phyloP scores from a whole-genome alignment of 148 eudicot genomes.

The Cornus kousa region DNA sequence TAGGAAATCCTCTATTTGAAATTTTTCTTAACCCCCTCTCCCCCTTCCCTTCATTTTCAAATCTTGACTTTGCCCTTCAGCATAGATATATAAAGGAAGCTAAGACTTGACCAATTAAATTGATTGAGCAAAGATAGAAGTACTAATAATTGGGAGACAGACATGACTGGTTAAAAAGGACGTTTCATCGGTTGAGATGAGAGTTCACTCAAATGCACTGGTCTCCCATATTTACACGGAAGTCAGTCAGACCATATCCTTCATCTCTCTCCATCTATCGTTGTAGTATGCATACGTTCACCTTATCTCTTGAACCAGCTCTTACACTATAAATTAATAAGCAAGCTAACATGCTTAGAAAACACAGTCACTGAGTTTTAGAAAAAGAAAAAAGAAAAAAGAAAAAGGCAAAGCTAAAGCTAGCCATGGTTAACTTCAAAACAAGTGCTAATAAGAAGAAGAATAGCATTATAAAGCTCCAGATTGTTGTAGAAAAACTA shows the following conservation, averaged over 20 bases:
- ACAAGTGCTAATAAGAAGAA: conserved; percentile 22
- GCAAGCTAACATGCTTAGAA: background rate
- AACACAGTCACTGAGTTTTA: background rate
- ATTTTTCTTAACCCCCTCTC: too few species aligned
- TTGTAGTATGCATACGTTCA: too few species aligned
- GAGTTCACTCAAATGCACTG: background rate
- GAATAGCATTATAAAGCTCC: conserved; percentile 43
- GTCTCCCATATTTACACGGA: background rate
- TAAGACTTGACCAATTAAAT: too few species aligned
- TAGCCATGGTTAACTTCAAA: conserved; percentile 20
- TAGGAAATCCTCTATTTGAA: too few species aligned
- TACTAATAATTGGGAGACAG: background rate
- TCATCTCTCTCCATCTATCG: background rate
- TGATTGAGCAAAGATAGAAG: too few species aligned
- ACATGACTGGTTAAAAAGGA: background rate
- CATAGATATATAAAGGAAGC: background rate
- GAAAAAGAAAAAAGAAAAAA: too few species aligned
- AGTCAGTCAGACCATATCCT: background rate
- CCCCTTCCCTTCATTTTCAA: too few species aligned
- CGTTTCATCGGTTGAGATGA: background rate
- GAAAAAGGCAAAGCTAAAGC: background rate
- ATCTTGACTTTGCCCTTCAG: too few species aligned
- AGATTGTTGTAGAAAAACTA: conserved; percentile 41
- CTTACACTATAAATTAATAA: too few species aligned
- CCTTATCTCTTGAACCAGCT: too few species aligned